These are phyloP conservation scores for Exidia glandulosa DNA, from an alignment of 768 basidiomycete species.

Conservation along the genomic window DNA sequence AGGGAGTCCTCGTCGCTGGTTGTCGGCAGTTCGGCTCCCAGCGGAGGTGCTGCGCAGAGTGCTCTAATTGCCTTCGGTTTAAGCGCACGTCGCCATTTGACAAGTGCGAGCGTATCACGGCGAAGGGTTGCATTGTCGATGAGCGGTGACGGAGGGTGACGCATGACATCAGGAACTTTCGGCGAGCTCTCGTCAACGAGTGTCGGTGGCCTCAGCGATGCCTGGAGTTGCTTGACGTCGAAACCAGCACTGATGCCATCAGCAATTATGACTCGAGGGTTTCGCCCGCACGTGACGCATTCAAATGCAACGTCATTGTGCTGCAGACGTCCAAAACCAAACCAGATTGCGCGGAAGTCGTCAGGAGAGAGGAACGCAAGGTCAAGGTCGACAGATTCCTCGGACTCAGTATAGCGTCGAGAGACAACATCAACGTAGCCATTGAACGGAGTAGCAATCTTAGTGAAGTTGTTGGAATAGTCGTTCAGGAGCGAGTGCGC, in stretches of 20 bases:
- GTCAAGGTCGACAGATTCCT: background rate
- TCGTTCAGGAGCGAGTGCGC: conserved; percentile 11
- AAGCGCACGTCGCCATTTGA: too few relatives aligned
- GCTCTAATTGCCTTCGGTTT: too few relatives aligned
- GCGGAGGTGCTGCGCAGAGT: too few relatives aligned
- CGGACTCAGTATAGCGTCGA: conserved; percentile 5
- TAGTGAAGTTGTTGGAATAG: conserved; percentile 9
- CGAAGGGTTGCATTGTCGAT: too few relatives aligned
- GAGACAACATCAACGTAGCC: conserved; percentile 5
- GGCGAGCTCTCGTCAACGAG: too few relatives aligned
- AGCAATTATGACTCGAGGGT: conserved; percentile 7
- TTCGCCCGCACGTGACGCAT: conserved; percentile 8
- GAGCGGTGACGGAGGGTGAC: too few relatives aligned
- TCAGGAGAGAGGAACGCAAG: conserved; percentile 7
- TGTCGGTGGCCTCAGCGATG: too few relatives aligned
- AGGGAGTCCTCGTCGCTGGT: too few relatives aligned
- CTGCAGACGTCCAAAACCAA: conserved; percentile 7
- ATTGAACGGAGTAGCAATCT: conserved; percentile 9
- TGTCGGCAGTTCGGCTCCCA: too few relatives aligned
- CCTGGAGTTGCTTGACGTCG: too few relatives aligned
- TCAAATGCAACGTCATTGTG: conserved; percentile 1
- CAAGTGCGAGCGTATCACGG: too few relatives aligned
- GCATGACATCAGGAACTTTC: too few relatives aligned
- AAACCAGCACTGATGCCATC: conserved; percentile 2
- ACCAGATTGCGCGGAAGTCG: conserved; percentile 9